A percentile compares a stretch with the other conserved stretches of the same genome.
These are phyloP conservation scores for Parasarocladium wereldwijsianum DNA, from an alignment of 2,329 filamentous ascomycete genomes.

Conservation along the genomic window DNA sequence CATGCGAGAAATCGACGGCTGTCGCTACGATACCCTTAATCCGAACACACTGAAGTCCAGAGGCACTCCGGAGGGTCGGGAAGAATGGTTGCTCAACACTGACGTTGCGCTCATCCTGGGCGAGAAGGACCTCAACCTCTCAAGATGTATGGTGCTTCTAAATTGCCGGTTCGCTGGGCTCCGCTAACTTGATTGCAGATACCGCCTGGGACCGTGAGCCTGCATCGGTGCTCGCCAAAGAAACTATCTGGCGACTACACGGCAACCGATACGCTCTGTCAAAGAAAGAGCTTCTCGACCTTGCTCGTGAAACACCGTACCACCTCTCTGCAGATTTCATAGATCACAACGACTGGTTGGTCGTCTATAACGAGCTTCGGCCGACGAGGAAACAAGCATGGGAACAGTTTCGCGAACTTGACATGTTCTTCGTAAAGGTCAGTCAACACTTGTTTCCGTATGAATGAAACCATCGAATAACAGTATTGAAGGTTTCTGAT, in stretches of 20 bases:
- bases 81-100: conserved; percentile 52
- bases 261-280: conserved; percentile 40
- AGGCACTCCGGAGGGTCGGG: conserved; percentile 37
- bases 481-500: conserved; percentile 37
- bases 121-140: conserved; percentile 46
- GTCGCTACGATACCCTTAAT: conserved; percentile 49
- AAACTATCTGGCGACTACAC: conserved; percentile 44
- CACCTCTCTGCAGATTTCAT: too few relatives aligned
- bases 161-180: neutral
- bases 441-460: conserved; percentile 6
- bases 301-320: conserved; percentile 38
- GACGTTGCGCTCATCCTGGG: conserved; percentile 49
- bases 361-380: too few relatives aligned
- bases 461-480: neutral
- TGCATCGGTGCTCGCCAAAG: conserved; percentile 38
- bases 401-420: conserved; percentile 38
- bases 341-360: too few relatives aligned
- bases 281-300: conserved; percentile 30
- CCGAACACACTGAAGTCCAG: conserved; percentile 34
- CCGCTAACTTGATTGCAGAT: conserved; percentile 23
- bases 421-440: conserved; percentile 56
- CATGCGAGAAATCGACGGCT: conserved; percentile 42
- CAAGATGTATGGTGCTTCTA: conserved; percentile 36
- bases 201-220: conserved; percentile 43
- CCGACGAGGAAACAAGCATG: conserved; percentile 30